Evolutionary conservation across 2,329 filamentous ascomycete genomes (phyloP).

Genomic region (Ceratocystis ficicola): DNA sequence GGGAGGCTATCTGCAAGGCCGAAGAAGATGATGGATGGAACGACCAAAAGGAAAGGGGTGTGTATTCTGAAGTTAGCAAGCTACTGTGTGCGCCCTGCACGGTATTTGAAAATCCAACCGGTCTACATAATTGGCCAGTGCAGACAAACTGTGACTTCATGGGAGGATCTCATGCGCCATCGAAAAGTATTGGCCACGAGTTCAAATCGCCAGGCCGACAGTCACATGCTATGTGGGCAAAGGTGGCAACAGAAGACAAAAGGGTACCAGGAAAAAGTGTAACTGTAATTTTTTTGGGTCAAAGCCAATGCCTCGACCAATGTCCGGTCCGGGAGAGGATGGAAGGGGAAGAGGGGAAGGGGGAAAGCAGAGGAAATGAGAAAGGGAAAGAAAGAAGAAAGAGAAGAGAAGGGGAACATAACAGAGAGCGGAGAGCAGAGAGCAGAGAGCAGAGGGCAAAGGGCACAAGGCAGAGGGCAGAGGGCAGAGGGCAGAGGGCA

Average conservation of each 20-base stretch:
- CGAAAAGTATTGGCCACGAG: background rate
- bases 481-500: background rate
- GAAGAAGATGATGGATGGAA: background rate
- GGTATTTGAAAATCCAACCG: background rate
- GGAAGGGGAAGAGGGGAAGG: background rate
- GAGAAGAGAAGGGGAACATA: background rate
- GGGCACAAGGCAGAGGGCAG: background rate
- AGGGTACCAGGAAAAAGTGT: conserved; percentile 5
- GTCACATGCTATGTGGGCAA: background rate
- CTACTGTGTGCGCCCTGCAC: background rate
- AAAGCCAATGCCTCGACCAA: background rate
- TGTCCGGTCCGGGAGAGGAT: no score
- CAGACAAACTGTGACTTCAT: background rate
- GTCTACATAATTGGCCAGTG: background rate
- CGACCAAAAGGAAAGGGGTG: background rate
- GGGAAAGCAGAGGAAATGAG: background rate
- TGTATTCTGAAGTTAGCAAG: background rate
- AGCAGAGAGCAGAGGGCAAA: background rate
- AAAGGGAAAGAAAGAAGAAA: no score
- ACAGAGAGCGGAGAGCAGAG: background rate
- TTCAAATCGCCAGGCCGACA: background rate
- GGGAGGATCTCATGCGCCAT: background rate
- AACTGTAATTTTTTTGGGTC: background rate
- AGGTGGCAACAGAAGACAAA: conserved; percentile 1
- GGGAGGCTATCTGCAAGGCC: background rate